These are phyloP conservation scores for Phytophthora pinifolia DNA, from an alignment of 352 stramenopile genomes.

Conservation along the genomic window DNA sequence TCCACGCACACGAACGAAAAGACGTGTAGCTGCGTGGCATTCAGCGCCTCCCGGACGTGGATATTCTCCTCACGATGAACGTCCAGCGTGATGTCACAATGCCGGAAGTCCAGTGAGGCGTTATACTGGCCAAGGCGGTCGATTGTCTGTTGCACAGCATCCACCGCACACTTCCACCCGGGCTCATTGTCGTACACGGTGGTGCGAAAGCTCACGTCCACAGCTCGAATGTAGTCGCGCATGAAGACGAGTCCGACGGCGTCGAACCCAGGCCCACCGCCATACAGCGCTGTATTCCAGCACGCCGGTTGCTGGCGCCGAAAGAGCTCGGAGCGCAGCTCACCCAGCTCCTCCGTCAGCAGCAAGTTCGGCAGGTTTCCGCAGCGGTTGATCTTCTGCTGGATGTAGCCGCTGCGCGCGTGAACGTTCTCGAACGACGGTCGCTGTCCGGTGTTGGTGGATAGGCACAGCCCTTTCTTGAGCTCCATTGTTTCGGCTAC, in stretches of 20 bases:
- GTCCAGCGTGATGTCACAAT: constrained; percentile 64
- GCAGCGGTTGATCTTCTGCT: constrained; percentile 72
- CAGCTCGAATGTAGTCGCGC: constrained; percentile 49
- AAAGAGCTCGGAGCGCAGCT: constrained; percentile 59
- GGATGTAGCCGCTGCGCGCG: constrained; percentile 64
- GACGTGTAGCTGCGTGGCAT: constrained; percentile 46
- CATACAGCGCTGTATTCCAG: constrained; percentile 60
- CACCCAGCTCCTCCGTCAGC: constrained; percentile 47
- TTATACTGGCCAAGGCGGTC: constrained; percentile 21
- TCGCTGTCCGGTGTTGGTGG: constrained; percentile 64
- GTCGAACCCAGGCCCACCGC: constrained; percentile 63
- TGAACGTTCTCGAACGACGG: constrained; percentile 61
- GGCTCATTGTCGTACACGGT: constrained; percentile 77
- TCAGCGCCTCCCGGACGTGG: constrained; percentile 27
- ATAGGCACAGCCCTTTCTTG: constrained; percentile 56
- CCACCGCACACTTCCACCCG: constrained; percentile 50
- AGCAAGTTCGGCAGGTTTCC: constrained; percentile 64
- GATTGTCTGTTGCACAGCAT: constrained; percentile 35
- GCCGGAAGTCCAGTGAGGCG: constrained; percentile 41
- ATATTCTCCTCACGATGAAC: constrained; percentile 39
- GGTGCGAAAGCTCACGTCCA: constrained; percentile 44
- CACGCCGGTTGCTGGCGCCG: constrained; percentile 20
- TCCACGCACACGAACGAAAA: constrained; percentile 80
- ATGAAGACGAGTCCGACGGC: constrained; percentile 55
- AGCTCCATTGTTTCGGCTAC: constrained; percentile 49